These are phyloP conservation scores for Collybia sordida DNA, from an alignment of 768 basidiomycete genomes.

Conservation along the genomic window DNA sequence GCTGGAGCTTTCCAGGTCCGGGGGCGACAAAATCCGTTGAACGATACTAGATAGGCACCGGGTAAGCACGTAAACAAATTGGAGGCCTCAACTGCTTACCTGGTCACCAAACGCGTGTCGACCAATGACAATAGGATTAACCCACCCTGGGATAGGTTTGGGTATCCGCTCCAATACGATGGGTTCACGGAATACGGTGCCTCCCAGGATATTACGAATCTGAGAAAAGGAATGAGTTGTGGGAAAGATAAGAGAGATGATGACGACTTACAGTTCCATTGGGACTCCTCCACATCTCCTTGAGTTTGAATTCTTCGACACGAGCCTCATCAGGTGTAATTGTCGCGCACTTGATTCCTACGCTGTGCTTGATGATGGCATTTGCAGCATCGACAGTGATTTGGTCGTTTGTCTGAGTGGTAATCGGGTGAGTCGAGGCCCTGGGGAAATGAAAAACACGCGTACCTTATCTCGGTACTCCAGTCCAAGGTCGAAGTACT, in stretches of 20 bases:
- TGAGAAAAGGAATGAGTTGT: constrained; percentile 22
- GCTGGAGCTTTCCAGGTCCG: constrained; percentile 90
- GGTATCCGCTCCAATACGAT: constrained; percentile 92
- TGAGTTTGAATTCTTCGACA: constrained; percentile 95
- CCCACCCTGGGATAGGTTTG: constrained; percentile 94
- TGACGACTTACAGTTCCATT: constrained; percentile 78
- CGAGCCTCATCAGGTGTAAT: constrained; percentile 98
- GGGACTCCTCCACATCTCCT: constrained; percentile 98
- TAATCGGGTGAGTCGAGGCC: not conserved
- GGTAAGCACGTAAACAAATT: not conserved
- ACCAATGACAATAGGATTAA: constrained; percentile 94
- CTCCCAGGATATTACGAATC: constrained; percentile 98
- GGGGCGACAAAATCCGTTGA: constrained; percentile 92
- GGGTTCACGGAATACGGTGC: constrained; percentile 98
- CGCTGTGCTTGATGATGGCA: constrained; percentile 91
- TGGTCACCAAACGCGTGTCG: constrained; percentile 98
- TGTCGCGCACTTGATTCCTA: constrained; percentile 99
- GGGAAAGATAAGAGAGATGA: not conserved
- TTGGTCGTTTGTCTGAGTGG: constrained; percentile 80
- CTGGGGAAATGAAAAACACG: not conserved
- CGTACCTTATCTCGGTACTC: constrained; percentile 86
- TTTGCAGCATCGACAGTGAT: constrained; percentile 93
- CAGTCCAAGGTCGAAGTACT: constrained; percentile 97
- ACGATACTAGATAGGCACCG: constrained; percentile 61
- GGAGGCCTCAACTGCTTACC: constrained; percentile 31